A percentile compares a stretch with the other conserved stretches of the same genome.
These are phyloP conservation scores for Myxozyma melibiosi DNA, from an alignment of 805 yeast genomes.

Conservation along the genomic window DNA sequence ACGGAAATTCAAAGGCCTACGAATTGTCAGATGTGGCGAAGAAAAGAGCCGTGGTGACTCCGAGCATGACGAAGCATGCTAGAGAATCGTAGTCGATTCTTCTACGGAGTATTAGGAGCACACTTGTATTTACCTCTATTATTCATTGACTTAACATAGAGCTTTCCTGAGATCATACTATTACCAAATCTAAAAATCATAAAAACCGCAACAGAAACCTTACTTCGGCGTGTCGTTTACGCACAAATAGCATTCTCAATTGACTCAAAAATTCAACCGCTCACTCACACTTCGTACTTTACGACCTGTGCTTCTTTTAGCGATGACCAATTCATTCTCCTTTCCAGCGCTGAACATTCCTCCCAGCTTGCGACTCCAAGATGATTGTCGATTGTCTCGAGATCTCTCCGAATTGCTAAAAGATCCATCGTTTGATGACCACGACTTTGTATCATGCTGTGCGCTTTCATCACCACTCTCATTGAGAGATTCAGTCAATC, in stretches of 20 bases:
- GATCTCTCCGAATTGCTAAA: background rate
- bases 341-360: constrained; percentile 27
- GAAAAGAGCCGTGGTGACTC: constrained; percentile 4
- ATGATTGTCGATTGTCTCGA: constrained; percentile 7
- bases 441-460: background rate
- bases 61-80: background rate
- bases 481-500: background rate
- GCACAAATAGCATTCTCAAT: too few relatives aligned
- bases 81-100: too few relatives aligned
- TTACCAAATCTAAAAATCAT: too few relatives aligned
- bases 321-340: constrained; percentile 25
- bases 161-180: too few relatives aligned
- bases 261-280: constrained; percentile 14
- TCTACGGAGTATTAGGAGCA: background rate
- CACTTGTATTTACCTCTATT: background rate
- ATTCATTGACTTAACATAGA: background rate
- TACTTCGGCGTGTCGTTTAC: too few relatives aligned
- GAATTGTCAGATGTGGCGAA: background rate
- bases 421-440: background rate
- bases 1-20: background rate
- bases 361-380: constrained; percentile 32
- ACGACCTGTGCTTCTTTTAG: constrained; percentile 23
- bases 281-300: constrained; percentile 29
- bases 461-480: background rate
- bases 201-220: too few relatives aligned